Conservation (phyloP, 495 filamentous ascomycete genomes). For the Oleoguttula mirabilis region DNA sequence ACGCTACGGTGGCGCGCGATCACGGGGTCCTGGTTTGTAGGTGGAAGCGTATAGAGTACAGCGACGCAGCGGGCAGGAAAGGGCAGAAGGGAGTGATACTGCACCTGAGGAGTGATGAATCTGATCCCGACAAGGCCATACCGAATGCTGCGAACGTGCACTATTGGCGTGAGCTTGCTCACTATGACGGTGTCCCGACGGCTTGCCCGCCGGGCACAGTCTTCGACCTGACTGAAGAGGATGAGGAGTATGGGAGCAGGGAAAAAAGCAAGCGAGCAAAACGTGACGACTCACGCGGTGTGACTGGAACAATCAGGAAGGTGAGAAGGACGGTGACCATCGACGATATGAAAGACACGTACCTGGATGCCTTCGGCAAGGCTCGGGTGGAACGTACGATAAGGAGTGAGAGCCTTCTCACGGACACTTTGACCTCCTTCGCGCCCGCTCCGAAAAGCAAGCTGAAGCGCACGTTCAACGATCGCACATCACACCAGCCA, state of each 20-base stretch:
- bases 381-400: not conserved
- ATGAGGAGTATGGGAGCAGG: not conserved
- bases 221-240: not conserved
- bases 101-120: not conserved
- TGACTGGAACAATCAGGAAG: not conserved
- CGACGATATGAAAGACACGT: not conserved
- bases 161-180: not conserved
- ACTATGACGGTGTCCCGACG: not conserved
- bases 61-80: not conserved
- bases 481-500: not conserved
- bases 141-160: not conserved
- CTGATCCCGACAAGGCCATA: not conserved
- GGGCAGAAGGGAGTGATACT: not conserved
- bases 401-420: not conserved
- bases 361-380: not conserved
- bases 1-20: not conserved
- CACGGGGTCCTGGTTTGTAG: not conserved
- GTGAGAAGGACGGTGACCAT: not conserved
- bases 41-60: constrained; percentile 1
- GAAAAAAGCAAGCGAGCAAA: not conserved
- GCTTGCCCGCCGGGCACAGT: not conserved
- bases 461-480: not conserved
- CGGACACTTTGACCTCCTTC: not conserved
- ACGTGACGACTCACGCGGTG: not conserved
- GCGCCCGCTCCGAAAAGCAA: not conserved